phyloP scores from a whole-genome alignment of 345 rosid species.

The Pistacia atlantica region DNA sequence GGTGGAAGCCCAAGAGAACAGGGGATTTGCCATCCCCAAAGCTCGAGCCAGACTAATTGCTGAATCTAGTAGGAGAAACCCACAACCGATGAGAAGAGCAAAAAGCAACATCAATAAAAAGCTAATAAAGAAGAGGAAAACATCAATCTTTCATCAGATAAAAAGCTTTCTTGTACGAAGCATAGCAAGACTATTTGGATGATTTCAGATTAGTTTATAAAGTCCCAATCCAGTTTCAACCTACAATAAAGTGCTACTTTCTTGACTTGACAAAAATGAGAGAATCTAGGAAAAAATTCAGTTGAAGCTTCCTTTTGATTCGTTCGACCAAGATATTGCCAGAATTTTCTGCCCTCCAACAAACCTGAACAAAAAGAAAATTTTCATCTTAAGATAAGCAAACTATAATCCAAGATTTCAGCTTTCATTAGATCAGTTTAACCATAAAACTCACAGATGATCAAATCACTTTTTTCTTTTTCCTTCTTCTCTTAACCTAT shows the following conservation, averaged over 20 bases:
- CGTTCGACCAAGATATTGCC: not conserved
- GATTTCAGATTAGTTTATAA: not conserved
- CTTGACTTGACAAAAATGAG: not conserved
- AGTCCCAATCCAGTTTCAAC: not conserved
- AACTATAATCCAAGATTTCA: no score
- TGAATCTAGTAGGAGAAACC: conserved; percentile 10
- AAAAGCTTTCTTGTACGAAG: conserved; percentile 24
- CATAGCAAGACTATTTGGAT: conserved; percentile 28
- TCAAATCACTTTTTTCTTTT: no score
- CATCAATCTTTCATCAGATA: conserved; percentile 29
- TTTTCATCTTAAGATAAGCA: not conserved
- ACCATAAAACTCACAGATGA: no score
- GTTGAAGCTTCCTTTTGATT: not conserved
- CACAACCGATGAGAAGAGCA: conserved; percentile 12
- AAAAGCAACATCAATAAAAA: conserved; percentile 17
- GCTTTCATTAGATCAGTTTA: no score
- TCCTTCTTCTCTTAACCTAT: no score
- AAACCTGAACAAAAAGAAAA: not conserved
- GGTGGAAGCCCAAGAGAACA: conserved; percentile 9
- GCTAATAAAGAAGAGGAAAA: conserved; percentile 21
- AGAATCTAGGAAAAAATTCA: conserved; percentile 8
- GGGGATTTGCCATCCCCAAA: conserved; percentile 28
- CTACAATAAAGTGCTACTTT: not conserved
- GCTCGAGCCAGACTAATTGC: conserved; percentile 25
- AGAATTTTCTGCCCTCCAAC: not conserved